A percentile compares a stretch with the other conserved stretches of the same genome.
Evolutionary conservation across 768 basidiomycete species (phyloP).

Genomic region (Phaeotremella skinneri): DNA sequence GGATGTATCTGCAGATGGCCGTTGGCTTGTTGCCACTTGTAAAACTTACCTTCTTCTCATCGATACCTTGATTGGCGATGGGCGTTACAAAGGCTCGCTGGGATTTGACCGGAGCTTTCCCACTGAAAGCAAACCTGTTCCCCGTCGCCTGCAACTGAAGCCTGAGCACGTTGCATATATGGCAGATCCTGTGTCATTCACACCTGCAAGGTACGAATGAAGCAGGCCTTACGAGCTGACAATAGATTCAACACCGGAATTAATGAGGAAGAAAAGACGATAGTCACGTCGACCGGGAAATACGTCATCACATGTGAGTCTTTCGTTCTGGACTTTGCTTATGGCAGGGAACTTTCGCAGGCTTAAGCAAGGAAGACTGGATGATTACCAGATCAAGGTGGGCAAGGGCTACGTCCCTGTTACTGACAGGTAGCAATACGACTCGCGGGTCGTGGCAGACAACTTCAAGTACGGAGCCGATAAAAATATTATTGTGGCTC

Average conservation of each 20-base stretch:
- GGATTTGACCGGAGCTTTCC: conserved; percentile 97
- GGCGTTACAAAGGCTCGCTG: conserved; percentile 72
- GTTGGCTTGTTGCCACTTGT: conserved; percentile 93
- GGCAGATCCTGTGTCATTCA: conserved; percentile 80
- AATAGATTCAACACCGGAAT: conserved; percentile 86
- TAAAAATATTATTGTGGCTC: conserved; percentile 93
- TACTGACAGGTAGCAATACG: conserved; percentile 59
- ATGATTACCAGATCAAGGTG: conserved; percentile 90
- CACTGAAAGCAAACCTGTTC: conserved; percentile 85
- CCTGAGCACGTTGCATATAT: conserved; percentile 93
- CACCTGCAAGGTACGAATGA: conserved; percentile 74
- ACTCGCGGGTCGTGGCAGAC: conserved; percentile 91
- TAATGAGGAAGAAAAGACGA: conserved; percentile 85
- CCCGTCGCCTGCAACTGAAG: conserved; percentile 78
- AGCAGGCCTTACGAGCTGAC: not conserved
- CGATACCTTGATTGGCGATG: conserved; percentile 90
- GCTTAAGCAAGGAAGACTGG: conserved; percentile 84
- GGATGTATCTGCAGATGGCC: conserved; percentile 88
- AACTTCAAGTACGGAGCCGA: conserved; percentile 98
- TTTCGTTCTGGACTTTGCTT: conserved; percentile 1
- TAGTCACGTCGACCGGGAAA: conserved; percentile 88
- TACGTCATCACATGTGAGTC: conserved; percentile 78
- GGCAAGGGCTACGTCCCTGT: conserved; percentile 16
- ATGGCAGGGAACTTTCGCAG: conserved; percentile 78
- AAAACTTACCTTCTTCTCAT: conserved; percentile 90